These are phyloP conservation scores for Claviceps quebecensis DNA, from an alignment of 2,329 filamentous ascomycete genomes.

Conservation along the genomic window DNA sequence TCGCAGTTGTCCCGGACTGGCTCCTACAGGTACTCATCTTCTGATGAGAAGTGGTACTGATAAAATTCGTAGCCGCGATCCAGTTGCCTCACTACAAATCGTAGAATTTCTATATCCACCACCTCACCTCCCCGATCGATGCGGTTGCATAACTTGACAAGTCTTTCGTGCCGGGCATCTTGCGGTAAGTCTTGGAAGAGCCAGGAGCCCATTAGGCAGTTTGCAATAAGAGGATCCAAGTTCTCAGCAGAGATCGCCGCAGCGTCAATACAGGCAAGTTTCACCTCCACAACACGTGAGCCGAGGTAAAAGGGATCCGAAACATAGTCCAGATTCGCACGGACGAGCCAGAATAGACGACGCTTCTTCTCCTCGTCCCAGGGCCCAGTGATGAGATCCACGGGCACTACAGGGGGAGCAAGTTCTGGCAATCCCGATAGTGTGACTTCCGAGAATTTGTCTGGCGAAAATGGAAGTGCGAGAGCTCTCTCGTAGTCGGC, in stretches of 20 bases:
- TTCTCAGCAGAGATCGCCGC: conserved; percentile 18
- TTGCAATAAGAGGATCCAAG: conserved; percentile 16
- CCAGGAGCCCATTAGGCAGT: conserved; percentile 12
- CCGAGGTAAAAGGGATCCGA: no score
- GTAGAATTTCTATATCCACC: no score
- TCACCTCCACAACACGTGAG: conserved; percentile 25
- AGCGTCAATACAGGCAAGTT: conserved; percentile 22
- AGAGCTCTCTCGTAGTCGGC: conserved; percentile 18
- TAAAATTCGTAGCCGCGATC: no score
- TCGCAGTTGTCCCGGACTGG: no score
- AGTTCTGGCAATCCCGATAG: conserved; percentile 16
- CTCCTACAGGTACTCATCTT: no score
- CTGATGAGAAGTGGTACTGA: no score
- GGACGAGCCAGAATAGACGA: conserved; percentile 32
- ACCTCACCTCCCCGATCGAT: conserved; percentile 18
- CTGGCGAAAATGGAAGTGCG: no score
- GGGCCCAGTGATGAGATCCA: conserved; percentile 6
- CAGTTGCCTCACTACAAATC: no score
- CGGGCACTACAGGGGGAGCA: conserved; percentile 25
- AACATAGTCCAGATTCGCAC: conserved; percentile 13
- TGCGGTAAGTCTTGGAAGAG: no score
- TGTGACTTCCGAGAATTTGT: no score
- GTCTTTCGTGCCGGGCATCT: conserved; percentile 10
- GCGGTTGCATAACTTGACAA: conserved; percentile 14
- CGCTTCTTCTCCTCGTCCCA: conserved; percentile 7